Evolutionary conservation across 331 rosid genomes (phyloP).

Genomic region (Prunus yedoensis): DNA sequence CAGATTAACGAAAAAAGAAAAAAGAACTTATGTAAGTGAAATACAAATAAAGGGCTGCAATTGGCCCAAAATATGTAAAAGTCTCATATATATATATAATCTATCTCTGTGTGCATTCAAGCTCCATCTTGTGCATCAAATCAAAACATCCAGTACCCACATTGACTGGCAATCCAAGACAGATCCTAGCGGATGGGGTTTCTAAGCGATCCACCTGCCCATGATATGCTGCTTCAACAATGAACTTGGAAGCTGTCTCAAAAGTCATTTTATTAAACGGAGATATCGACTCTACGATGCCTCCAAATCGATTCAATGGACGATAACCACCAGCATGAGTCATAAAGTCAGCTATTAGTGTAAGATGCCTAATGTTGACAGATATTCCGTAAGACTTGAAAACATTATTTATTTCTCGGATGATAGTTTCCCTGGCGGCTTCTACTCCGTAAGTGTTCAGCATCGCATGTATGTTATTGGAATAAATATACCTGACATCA

Average conservation of each 20-base stretch:
- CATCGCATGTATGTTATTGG: conserved; percentile 72
- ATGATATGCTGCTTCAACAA: conserved; percentile 79
- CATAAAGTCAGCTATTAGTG: conserved; percentile 56
- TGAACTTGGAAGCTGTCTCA: conserved; percentile 84
- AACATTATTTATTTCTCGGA: conserved; percentile 73
- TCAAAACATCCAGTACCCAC: conserved; percentile 86
- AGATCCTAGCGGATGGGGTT: conserved; percentile 84
- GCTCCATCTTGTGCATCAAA: conserved; percentile 61
- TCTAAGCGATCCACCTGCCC: conserved; percentile 72
- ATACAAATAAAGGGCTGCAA: background rate
- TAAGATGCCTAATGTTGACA: conserved; percentile 52
- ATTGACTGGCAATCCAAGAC: conserved; percentile 88
- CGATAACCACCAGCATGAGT: conserved; percentile 74
- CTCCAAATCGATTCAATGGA: conserved; percentile 69
- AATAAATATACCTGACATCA: conserved; percentile 66
- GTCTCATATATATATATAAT: background rate
- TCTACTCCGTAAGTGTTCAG: conserved; percentile 76
- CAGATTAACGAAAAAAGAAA: background rate
- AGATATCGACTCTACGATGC: conserved; percentile 65
- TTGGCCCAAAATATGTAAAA: background rate
- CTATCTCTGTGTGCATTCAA: conserved; percentile 22
- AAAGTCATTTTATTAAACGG: conserved; percentile 81
- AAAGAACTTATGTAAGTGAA: background rate
- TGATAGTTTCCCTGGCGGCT: conserved; percentile 85
- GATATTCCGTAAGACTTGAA: conserved; percentile 87